These are phyloP conservation scores for Exophiala spinifera DNA, from an alignment of 2,329 filamentous ascomycete species.

Conservation along the genomic window DNA sequence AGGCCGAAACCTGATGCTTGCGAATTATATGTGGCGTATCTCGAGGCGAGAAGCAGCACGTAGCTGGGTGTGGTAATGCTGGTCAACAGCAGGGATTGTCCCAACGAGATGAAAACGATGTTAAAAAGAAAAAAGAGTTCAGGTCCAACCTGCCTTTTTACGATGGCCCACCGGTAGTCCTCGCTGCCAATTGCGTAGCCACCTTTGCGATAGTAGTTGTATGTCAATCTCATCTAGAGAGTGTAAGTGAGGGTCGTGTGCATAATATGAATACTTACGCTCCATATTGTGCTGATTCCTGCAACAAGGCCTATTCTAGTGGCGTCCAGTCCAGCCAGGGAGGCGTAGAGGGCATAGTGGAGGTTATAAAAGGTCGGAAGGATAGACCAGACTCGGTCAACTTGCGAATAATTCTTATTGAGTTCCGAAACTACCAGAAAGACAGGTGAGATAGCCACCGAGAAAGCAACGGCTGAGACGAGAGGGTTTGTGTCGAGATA, in stretches of 20 bases:
- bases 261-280: constrained; percentile 52
- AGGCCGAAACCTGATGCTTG: constrained; percentile 35
- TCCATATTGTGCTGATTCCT: constrained; percentile 72
- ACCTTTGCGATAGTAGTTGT: constrained; percentile 94
- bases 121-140: constrained; percentile 80
- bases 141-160: constrained; percentile 63
- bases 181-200: constrained; percentile 86
- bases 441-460: constrained; percentile 65
- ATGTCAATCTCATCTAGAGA: constrained; percentile 73
- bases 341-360: constrained; percentile 81
- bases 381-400: constrained; percentile 89
- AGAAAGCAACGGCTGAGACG: constrained; percentile 69
- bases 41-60: constrained; percentile 69
- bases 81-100: constrained; percentile 79
- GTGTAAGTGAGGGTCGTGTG: constrained; percentile 2
- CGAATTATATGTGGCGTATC: constrained; percentile 54
- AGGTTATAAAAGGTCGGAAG: constrained; percentile 81
- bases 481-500: constrained; percentile 86
- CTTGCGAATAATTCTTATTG: constrained; percentile 94
- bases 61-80: constrained; percentile 79
- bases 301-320: constrained; percentile 70
- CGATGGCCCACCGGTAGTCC: constrained; percentile 87
- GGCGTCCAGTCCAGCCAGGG: constrained; percentile 67
- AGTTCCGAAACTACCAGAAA: constrained; percentile 76
- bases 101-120: constrained; percentile 79